Evolutionary conservation across 1,284 basidiomycete species (phyloP).

Genomic region (Marasmius fiardii): DNA sequence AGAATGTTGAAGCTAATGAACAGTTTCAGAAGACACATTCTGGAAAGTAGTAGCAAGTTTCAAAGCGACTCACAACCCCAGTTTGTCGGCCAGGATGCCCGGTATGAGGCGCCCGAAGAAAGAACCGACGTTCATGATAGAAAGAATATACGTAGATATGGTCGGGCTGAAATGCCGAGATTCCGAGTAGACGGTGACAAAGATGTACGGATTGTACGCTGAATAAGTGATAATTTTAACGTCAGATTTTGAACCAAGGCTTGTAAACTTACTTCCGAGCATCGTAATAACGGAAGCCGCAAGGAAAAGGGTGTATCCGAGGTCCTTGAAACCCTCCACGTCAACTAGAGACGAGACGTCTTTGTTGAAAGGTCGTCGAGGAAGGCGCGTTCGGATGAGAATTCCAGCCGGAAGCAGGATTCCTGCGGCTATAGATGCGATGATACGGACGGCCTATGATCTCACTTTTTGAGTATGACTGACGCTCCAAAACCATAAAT

Average conservation of each 20-base stretch:
- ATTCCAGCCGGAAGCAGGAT: background rate
- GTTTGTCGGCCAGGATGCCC: background rate
- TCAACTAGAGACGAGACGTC: background rate
- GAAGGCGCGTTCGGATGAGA: background rate
- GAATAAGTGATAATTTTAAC: background rate
- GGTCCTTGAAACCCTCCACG: background rate
- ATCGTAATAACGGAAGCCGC: background rate
- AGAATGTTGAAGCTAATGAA: slow-evolving; percentile 2
- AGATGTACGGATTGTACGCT: background rate
- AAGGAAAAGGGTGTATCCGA: background rate
- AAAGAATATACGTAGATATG: background rate
- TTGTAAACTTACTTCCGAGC: background rate
- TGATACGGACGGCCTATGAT: background rate
- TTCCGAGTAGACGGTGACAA: background rate
- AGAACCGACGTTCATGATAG: background rate
- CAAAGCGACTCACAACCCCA: background rate
- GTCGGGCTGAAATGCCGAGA: background rate
- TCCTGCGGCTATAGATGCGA: background rate
- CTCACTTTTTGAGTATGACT: too few species aligned
- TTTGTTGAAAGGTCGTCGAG: background rate
- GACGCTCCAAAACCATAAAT: background rate
- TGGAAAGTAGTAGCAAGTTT: background rate
- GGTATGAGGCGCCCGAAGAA: slow-evolving; percentile 2
- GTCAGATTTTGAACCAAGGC: background rate
- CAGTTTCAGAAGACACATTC: background rate